Evolutionary conservation across 768 basidiomycete species (phyloP), one percentile per base, ranked within the genome.

Genomic region (Boletus pseudo-olivaceus): DNA sequence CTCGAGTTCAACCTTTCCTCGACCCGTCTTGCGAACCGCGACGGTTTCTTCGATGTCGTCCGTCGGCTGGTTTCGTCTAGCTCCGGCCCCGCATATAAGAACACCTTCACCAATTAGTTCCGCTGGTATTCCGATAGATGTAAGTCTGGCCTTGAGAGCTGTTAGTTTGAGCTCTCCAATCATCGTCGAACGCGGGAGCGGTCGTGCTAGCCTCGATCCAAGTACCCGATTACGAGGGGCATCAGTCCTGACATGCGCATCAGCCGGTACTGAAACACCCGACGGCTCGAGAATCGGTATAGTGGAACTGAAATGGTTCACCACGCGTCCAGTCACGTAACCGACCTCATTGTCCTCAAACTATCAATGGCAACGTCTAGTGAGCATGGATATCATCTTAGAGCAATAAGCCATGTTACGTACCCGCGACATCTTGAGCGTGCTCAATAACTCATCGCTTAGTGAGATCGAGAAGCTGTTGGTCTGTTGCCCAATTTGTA

Each of bases 311-410:
- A 92, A 85, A 53, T 90, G 87, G 30, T 86, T 82, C 4, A 87
- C 79, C 32, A 98, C 84, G n/a, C 89, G 83, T 20, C 97, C 97
- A 20, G 85, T 84, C 41, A 99, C 85, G 69, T 87, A 95, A 17
- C 91, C 93, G 42, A 99, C 89, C 71, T 98, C 94, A 63, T 94
- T 98, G 68, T 98, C 96, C 65, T 98, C 97, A 67, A 97, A 98
- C 94, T 98, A 35, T 20, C 57, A 34, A 51, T 23, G 44, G 11
- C 43, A 32, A 43, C 30, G 23, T 23, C 4, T 30, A 14, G 43
- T 51, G 34, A 62, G 41, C 10, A 57, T 43, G 44, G 44, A 56
- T 35, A 49, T 15, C 40, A 27, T 27, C 29, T 26, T 17, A 15
- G 9, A 23, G 46, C 32, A 35, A 32, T 2, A 33, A 38, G 34